These are phyloP conservation scores for Ogataea methanolica DNA, from an alignment of 805 yeast species.

Conservation along the genomic window DNA sequence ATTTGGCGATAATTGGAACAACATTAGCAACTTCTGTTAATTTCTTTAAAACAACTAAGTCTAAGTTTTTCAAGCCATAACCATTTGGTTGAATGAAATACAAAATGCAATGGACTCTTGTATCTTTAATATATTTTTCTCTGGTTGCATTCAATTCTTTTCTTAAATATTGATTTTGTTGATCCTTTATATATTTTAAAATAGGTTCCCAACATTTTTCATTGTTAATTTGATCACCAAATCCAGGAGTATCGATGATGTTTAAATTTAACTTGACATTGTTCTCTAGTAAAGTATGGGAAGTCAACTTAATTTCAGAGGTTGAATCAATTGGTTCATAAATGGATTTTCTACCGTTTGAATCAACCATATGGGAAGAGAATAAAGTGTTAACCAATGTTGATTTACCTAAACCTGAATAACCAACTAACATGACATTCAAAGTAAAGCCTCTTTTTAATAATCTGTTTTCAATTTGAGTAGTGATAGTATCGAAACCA, in stretches of 20 bases:
- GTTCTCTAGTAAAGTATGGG: slow-evolving; percentile 75
- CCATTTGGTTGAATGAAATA: slow-evolving; percentile 90
- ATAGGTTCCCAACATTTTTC: slow-evolving; percentile 97
- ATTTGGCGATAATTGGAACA: slow-evolving; percentile 91
- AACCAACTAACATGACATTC: slow-evolving; percentile 91
- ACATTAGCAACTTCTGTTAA: slow-evolving; percentile 88
- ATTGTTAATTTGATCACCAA: slow-evolving; percentile 94
- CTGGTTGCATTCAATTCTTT: slow-evolving; percentile 94
- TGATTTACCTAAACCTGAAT: slow-evolving; percentile 91
- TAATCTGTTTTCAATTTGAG: slow-evolving; percentile 89
- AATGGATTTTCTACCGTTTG: slow-evolving; percentile 65
- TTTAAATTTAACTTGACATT: slow-evolving; percentile 82
- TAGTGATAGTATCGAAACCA: slow-evolving; percentile 94
- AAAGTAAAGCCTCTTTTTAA: slow-evolving; percentile 92
- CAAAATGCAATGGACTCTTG: slow-evolving; percentile 90
- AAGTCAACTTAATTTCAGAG: slow-evolving; percentile 70
- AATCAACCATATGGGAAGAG: slow-evolving; percentile 69
- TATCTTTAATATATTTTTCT: slow-evolving; percentile 74
- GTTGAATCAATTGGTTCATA: slow-evolving; percentile 79
- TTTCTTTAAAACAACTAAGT: slow-evolving; percentile 75
- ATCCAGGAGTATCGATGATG: slow-evolving; percentile 95
- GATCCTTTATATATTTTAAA: slow-evolving; percentile 90
- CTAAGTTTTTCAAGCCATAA: slow-evolving; percentile 79
- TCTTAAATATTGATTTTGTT: slow-evolving; percentile 85
- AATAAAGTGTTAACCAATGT: slow-evolving; percentile 89